phyloP scores from a whole-genome alignment of 1,284 basidiomycete species.

The Cryptococcus sp. region DNA sequence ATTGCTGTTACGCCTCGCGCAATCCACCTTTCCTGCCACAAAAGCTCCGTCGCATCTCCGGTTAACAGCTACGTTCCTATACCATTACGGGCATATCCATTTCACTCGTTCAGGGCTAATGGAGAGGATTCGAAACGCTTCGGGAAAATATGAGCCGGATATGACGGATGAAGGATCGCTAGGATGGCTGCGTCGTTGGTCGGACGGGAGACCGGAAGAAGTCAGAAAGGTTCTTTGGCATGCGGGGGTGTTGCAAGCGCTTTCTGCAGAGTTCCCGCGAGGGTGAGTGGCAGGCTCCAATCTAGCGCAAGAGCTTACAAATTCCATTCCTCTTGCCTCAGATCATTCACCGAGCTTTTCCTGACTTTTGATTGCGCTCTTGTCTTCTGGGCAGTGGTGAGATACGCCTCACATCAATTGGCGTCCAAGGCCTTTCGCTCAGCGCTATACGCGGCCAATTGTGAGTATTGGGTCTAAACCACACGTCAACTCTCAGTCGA shows the following conservation, averaged over 20 bases:
- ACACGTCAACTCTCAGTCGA: neutral
- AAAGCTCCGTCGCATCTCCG: conserved; percentile 24
- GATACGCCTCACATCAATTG: conserved; percentile 28
- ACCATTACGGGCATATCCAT: conserved; percentile 33
- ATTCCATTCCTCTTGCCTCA: neutral
- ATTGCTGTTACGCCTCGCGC: conserved; percentile 25
- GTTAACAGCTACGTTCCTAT: conserved; percentile 30
- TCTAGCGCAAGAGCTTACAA: neutral
- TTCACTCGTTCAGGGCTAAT: conserved; percentile 36
- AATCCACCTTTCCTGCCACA: conserved; percentile 23
- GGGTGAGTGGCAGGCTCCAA: conserved; percentile 23
- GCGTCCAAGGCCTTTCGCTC: conserved; percentile 11
- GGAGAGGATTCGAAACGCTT: conserved; percentile 32
- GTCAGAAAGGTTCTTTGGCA: conserved; percentile 34
- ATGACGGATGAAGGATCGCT: conserved; percentile 24
- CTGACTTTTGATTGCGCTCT: conserved; percentile 40
- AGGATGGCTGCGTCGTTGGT: conserved; percentile 33
- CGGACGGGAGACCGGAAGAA: conserved; percentile 15
- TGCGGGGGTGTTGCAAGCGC: conserved; percentile 32
- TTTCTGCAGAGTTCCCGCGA: conserved; percentile 31
- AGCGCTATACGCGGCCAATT: conserved; percentile 32
- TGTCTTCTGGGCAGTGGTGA: conserved; percentile 36
- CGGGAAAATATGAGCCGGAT: conserved; percentile 37
- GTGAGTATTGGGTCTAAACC: conserved; percentile 12
- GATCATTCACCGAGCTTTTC: conserved; percentile 35